Conservation (phyloP, 768 basidiomycete genomes). For the Russula brevipes region DNA sequence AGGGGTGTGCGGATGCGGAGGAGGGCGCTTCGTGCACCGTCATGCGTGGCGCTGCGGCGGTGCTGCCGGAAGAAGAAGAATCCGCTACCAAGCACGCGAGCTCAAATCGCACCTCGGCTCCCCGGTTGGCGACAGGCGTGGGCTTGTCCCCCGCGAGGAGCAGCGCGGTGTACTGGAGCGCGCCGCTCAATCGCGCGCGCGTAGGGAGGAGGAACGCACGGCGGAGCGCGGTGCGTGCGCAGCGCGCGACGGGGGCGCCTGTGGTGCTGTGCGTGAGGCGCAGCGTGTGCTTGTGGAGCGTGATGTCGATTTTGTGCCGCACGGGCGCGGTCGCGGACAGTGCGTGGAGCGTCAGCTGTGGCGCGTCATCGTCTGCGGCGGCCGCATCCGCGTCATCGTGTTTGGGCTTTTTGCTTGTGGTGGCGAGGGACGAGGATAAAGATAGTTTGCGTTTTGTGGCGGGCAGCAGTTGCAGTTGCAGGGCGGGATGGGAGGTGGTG, state of each 20-base stretch:
- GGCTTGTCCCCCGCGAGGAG: conserved; percentile 54
- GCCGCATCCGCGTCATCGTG: background rate
- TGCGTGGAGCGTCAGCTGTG: conserved; percentile 56
- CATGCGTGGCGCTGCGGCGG: conserved; percentile 30
- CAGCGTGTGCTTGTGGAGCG: conserved; percentile 47
- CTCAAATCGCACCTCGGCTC: conserved; percentile 21
- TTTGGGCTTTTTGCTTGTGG: conserved; percentile 13
- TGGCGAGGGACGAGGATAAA: background rate
- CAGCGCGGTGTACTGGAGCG: conserved; percentile 67
- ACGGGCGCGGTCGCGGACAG: conserved; percentile 69
- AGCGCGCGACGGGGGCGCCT: conserved; percentile 43
- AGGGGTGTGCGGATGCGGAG: background rate
- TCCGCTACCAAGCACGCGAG: conserved; percentile 26
- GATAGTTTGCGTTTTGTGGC: conserved; percentile 18
- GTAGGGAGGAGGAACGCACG: conserved; percentile 73
- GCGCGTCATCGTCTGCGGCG: conserved; percentile 31
- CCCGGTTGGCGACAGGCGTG: conserved; percentile 32
- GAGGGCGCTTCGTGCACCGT: conserved; percentile 34
- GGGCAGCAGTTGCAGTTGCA: background rate
- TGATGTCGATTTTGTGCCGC: conserved; percentile 70
- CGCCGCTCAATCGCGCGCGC: conserved; percentile 51
- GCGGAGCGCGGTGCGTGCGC: conserved; percentile 43
- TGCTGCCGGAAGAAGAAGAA: too few species aligned
- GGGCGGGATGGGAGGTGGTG: background rate
- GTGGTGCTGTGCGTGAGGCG: conserved; percentile 49